Evolutionary conservation across 2,329 filamentous ascomycete species (phyloP).

Genomic region (Ophiostoma montium): DNA sequence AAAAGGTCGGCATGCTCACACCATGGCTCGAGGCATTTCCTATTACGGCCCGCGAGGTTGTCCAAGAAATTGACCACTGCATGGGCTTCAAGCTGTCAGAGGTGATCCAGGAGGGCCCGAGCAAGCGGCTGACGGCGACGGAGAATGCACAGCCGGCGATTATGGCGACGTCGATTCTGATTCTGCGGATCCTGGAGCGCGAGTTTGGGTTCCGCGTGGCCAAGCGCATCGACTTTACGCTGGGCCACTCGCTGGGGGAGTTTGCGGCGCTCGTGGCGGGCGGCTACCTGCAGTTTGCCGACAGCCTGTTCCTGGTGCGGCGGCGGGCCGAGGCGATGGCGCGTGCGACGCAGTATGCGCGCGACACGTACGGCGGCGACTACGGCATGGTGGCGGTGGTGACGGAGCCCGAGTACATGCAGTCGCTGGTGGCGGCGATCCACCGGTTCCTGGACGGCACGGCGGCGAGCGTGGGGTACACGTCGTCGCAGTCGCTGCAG

Average conservation of each 20-base stretch:
- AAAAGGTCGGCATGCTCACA: conserved; percentile 74
- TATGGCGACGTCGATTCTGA: conserved; percentile 86
- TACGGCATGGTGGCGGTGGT: conserved; percentile 93
- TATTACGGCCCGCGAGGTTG: conserved; percentile 54
- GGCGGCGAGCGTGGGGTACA: conserved; percentile 52
- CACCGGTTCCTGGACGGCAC: conserved; percentile 64
- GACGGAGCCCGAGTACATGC: conserved; percentile 67
- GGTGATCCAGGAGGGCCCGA: conserved; percentile 69
- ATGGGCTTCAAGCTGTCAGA: conserved; percentile 62
- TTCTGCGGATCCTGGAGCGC: conserved; percentile 71
- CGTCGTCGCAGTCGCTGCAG: neutral
- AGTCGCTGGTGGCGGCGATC: conserved; percentile 55
- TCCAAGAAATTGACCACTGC: conserved; percentile 73
- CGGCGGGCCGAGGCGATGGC: conserved; percentile 73
- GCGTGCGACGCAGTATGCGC: conserved; percentile 53
- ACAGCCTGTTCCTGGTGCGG: conserved; percentile 65
- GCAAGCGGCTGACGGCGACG: conserved; percentile 62
- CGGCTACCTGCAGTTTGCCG: conserved; percentile 62
- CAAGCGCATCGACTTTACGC: conserved; percentile 62
- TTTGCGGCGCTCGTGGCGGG: conserved; percentile 82
- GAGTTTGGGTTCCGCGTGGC: conserved; percentile 66
- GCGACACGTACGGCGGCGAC: conserved; percentile 55
- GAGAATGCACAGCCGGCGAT: conserved; percentile 88
- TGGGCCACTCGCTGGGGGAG: conserved; percentile 86
- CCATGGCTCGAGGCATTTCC: conserved; percentile 85